These are phyloP conservation scores for Orbilia oligospora DNA, from an alignment of 2,329 filamentous ascomycete species.

Conservation along the genomic window DNA sequence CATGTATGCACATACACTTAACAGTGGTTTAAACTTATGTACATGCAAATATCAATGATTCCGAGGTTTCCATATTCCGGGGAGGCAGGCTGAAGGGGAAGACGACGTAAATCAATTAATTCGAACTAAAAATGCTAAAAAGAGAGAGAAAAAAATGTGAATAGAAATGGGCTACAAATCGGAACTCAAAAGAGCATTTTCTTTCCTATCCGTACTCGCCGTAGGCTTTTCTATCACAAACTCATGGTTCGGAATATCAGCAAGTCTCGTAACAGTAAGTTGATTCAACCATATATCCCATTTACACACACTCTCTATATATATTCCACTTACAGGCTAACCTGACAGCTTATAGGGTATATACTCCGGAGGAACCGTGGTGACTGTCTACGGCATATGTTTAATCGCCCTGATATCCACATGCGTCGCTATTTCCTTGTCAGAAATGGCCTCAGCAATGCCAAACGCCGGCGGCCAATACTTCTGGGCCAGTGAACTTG, in stretches of 20 bases:
- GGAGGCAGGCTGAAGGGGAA: too few species aligned
- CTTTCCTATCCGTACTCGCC: conserved; percentile 69
- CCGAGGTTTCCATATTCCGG: too few species aligned
- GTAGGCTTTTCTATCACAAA: conserved; percentile 71
- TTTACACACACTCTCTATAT: not conserved
- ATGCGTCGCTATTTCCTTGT: conserved; percentile 69
- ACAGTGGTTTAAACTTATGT: too few species aligned
- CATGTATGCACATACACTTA: too few species aligned
- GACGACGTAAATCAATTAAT: too few species aligned
- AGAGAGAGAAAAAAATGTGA: not conserved
- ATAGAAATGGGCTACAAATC: conserved; percentile 69
- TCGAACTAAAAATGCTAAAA: not conserved
- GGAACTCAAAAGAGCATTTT: conserved; percentile 70
- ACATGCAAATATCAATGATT: too few species aligned
- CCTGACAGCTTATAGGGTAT: conserved; percentile 67
- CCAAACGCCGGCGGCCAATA: conserved; percentile 71
- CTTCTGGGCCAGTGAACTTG: conserved; percentile 71
- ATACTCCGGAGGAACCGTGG: conserved; percentile 69
- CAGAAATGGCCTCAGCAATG: conserved; percentile 70
- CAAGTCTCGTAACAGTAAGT: conserved; percentile 64
- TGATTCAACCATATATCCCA: not conserved
- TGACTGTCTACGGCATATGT: conserved; percentile 71
- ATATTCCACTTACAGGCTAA: not conserved
- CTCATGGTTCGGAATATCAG: conserved; percentile 69
- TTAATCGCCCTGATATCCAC: conserved; percentile 70